phyloP scores from a whole-genome alignment of 1,284 basidiomycete genomes.

The Irpex sp. region DNA sequence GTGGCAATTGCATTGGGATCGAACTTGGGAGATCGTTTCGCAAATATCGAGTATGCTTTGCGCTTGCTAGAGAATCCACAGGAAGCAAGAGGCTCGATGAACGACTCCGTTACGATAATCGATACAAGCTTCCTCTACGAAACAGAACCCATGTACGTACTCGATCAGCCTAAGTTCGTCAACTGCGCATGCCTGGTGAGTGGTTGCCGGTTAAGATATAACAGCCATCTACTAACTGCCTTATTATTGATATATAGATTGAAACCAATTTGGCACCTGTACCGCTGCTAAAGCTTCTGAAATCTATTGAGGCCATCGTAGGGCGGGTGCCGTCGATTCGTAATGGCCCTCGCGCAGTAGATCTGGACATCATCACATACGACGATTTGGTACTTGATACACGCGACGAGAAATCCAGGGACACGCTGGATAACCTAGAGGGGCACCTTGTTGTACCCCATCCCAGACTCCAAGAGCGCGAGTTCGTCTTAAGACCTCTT shows the following conservation, averaged over 20 bases:
- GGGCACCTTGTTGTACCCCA: conserved; percentile 84
- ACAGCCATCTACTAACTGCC: not conserved
- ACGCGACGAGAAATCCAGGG: conserved; percentile 36
- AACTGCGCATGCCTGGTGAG: conserved; percentile 89
- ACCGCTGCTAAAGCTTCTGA: conserved; percentile 65
- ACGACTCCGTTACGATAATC: conserved; percentile 43
- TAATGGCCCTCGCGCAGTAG: conserved; percentile 89
- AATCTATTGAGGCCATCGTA: conserved; percentile 71
- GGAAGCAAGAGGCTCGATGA: conserved; percentile 19
- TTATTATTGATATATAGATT: conserved; percentile 45
- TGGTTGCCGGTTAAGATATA: conserved; percentile 2
- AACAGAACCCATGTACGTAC: conserved; percentile 93
- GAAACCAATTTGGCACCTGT: conserved; percentile 69
- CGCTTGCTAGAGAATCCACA: conserved; percentile 49
- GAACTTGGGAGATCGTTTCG: conserved; percentile 86
- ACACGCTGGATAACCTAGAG: conserved; percentile 46
- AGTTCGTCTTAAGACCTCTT: conserved; percentile 90
- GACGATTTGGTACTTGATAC: conserved; percentile 64
- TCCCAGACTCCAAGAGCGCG: conserved; percentile 75
- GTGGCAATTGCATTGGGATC: conserved; percentile 84
- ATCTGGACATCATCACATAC: conserved; percentile 89
- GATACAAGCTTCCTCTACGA: conserved; percentile 94
- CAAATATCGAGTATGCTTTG: conserved; percentile 80
- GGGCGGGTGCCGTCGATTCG: conserved; percentile 82
- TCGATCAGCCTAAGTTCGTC: conserved; percentile 85